Evolutionary conservation across 192 early-diverging fungal genomes (phyloP).

Genomic region (Dimargaris xerosporica): DNA sequence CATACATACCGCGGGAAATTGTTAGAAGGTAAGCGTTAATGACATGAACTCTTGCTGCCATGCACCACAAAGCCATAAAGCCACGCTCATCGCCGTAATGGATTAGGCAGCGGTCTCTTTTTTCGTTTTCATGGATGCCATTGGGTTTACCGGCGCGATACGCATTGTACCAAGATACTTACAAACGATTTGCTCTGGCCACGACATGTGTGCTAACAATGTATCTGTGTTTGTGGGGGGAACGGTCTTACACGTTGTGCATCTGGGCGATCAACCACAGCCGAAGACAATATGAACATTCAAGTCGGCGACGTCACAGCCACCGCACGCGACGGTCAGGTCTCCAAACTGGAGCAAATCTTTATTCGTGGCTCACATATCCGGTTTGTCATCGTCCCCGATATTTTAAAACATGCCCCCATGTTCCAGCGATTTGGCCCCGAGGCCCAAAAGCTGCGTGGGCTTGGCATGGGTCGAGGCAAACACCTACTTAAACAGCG

Average conservation of each 20-base stretch:
- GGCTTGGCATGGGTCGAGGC: constrained; percentile 30
- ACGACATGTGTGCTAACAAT: background rate
- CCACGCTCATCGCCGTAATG: background rate
- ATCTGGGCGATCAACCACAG: constrained; percentile 17
- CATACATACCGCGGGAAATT: constrained; percentile 89
- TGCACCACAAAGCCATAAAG: background rate
- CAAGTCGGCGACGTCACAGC: constrained; percentile 90
- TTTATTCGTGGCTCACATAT: constrained; percentile 88
- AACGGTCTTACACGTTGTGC: too few species aligned
- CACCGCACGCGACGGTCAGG: constrained; percentile 80
- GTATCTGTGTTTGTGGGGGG: too few species aligned
- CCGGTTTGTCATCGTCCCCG: constrained; percentile 93
- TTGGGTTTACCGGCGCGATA: background rate
- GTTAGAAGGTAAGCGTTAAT: constrained; percentile 53
- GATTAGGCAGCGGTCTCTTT: background rate
- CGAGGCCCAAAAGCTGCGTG: constrained; percentile 28
- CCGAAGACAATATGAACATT: constrained; percentile 99
- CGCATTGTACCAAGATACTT: background rate
- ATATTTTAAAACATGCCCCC: constrained; percentile 98
- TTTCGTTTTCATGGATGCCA: background rate
- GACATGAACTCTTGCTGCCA: background rate
- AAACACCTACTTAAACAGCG: background rate
- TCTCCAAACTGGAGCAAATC: constrained; percentile 85
- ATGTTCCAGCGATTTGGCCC: constrained; percentile 95
- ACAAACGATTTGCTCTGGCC: background rate